Evolutionary conservation across 192 early-diverging fungal species (phyloP).

Genomic region (Chytriomyces sp.): DNA sequence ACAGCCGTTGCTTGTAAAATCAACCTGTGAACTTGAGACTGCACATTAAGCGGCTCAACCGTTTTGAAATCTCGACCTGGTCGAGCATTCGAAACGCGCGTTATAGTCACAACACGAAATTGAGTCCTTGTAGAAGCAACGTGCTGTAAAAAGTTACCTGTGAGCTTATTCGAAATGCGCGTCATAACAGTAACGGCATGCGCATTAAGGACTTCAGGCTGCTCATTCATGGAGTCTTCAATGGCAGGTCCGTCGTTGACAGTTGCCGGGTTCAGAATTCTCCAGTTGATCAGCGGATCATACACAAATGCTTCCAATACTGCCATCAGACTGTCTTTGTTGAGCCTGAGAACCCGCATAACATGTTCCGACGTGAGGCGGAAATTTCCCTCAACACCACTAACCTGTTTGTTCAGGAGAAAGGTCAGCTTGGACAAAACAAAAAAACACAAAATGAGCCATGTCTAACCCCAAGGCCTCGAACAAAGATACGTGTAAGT

Average conservation of each 20-base stretch:
- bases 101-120: background rate
- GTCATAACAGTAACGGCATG: conserved; percentile 79
- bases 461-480: conserved; percentile 79
- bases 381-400: conserved; percentile 83
- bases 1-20: conserved; percentile 81
- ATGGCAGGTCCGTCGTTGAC: background rate
- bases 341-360: conserved; percentile 79
- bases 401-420: conserved; percentile 29
- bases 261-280: conserved; percentile 55
- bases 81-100: no score
- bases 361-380: conserved; percentile 81
- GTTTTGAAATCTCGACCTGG: conserved; percentile 81
- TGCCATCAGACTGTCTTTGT: conserved; percentile 86
- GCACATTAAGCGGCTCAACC: conserved; percentile 70
- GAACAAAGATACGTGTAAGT: conserved; percentile 85
- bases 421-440: background rate
- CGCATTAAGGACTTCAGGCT: conserved; percentile 66
- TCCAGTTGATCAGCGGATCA: conserved; percentile 82
- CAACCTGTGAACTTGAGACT: conserved; percentile 79
- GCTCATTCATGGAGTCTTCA: conserved; percentile 4
- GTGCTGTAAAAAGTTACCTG: conserved; percentile 51
- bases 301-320: conserved; percentile 88
- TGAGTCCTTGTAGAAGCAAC: background rate
- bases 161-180: conserved; percentile 84
- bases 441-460: background rate